Conservation (phyloP, 257 asterid genomes). For the Rehmannia glutinosa region DNA sequence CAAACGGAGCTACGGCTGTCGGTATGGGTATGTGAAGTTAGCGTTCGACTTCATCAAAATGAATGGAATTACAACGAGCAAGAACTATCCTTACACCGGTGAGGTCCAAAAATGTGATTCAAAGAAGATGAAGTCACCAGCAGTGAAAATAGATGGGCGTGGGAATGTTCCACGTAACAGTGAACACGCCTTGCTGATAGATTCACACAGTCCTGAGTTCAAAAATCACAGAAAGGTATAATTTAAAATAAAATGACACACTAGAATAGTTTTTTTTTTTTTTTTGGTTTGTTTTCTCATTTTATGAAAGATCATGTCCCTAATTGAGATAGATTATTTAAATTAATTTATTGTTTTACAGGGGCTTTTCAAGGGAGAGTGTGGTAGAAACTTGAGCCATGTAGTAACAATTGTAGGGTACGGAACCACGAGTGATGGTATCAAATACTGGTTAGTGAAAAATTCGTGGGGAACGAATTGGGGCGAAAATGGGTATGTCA, state of each 20-base stretch:
- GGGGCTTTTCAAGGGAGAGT: conserved; percentile 62
- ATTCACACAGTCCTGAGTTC: conserved; percentile 55
- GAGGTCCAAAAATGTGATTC: conserved; percentile 39
- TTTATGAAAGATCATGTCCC: too few species aligned
- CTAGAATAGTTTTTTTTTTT: too few species aligned
- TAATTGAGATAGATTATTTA: too few species aligned
- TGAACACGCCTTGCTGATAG: conserved; percentile 55
- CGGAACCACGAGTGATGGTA: conserved; percentile 60
- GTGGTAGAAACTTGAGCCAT: conserved; percentile 62
- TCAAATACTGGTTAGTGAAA: conserved; percentile 63
- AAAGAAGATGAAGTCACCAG: conserved; percentile 41
- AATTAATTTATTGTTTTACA: conserved; percentile 7
- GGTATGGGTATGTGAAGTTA: conserved; percentile 59
- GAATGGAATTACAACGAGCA: conserved; percentile 51
- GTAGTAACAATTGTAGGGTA: conserved; percentile 75
- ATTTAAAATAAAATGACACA: too few species aligned
- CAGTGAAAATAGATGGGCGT: conserved; percentile 55
- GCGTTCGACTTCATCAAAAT: conserved; percentile 57
- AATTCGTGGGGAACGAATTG: conserved; percentile 77
- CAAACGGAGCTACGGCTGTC: conserved; percentile 55
- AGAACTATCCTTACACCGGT: conserved; percentile 56
- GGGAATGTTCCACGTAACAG: conserved; percentile 52
- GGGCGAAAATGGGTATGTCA: conserved; percentile 76
- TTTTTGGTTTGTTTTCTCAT: too few species aligned
- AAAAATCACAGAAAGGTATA: background rate